Evolutionary conservation across 1,139 yeast species (phyloP).

Genomic region (Hyphopichia wangnamkhiaoensis): DNA sequence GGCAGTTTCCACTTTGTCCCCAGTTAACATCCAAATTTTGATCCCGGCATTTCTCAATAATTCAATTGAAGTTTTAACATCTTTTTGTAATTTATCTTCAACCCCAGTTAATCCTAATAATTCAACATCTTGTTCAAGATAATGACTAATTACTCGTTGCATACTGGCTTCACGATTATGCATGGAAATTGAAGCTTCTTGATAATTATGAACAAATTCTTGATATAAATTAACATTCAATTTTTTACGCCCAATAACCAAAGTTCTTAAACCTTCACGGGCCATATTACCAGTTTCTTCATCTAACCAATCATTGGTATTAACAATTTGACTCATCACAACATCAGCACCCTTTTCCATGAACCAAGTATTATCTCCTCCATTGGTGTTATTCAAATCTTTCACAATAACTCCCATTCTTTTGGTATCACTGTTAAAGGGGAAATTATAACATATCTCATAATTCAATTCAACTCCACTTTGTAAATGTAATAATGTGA

Average conservation of each 20-base stretch:
- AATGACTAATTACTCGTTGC: conserved; percentile 66
- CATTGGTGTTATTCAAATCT: conserved; percentile 45
- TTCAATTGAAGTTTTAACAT: conserved; percentile 91
- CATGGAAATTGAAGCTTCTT: conserved; percentile 78
- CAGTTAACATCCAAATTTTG: conserved; percentile 98
- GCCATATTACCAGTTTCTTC: conserved; percentile 99
- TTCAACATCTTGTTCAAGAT: conserved; percentile 81
- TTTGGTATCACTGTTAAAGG: conserved; percentile 93
- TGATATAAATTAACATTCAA: conserved; percentile 55
- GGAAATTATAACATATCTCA: conserved; percentile 81
- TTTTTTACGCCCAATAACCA: conserved; percentile 85
- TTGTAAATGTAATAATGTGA: conserved; percentile 67
- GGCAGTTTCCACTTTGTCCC: conserved; percentile 98
- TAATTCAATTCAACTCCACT: conserved; percentile 55
- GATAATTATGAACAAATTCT: conserved; percentile 63
- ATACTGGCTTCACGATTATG: conserved; percentile 71
- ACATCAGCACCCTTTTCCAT: conserved; percentile 95
- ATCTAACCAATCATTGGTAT: conserved; percentile 90
- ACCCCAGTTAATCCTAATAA: conserved; percentile 94
- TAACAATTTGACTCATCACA: conserved; percentile 86
- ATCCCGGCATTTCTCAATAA: conserved; percentile 93
- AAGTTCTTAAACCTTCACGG: conserved; percentile 92
- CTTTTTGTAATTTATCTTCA: conserved; percentile 89
- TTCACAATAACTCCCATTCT: conserved; percentile 90
- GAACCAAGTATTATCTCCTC: conserved; percentile 71